Base-by-base conservation (phyloP, 2,329 filamentous ascomycete species). In the Penicillium italicum region DNA sequence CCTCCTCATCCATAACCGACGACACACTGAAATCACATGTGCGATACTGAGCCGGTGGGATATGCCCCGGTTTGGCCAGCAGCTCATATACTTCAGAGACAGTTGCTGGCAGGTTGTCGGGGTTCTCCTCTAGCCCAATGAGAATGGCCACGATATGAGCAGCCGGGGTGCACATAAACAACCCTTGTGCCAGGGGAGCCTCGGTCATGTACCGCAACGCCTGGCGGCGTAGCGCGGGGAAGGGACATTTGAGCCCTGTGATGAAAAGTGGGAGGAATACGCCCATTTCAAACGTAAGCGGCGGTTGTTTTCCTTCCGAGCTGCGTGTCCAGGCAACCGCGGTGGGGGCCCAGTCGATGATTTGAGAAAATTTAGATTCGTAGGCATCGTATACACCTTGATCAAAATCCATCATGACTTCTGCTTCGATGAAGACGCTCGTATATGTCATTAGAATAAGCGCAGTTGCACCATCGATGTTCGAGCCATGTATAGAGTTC, bases 211-310 rank as follows among this genome's bases (percentile, higher is more conserved):
- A 50, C 7, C 11, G 42, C 16, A 64, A 48, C 5, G 58, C 62
- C 14, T 43, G 53, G 14, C 60, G 56, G 24, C 60, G 62, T 9
- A 60, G 6, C n/a, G 49, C 33, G 24, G 60, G 60, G 12, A 52
- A 49, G 2, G 56, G 56, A 24, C 56, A 62, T 34, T 61, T 62
- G 12, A 62, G 58, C 2, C 54, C 56, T 5, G 62, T 60, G 30
- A 64, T 61, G 26, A 62, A 62, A 8, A 60, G 58, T 11, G 62
- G 60, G 18, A 64, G 58, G 24, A 62, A 64, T 4, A 64, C 53
- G 5, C 62, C 60, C 45, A 56, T 58, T 36, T 64, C 62, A 11
- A 64, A 62, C 45, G 49, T 58, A 40, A 64, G 61, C 2, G 50
- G 49, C 3, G 60, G 62, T 22, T 64, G 62, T 28, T 52, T 46